Evolutionary conservation across 305 asterid species (phyloP).

Genomic region (Fraxinus velutina): DNA sequence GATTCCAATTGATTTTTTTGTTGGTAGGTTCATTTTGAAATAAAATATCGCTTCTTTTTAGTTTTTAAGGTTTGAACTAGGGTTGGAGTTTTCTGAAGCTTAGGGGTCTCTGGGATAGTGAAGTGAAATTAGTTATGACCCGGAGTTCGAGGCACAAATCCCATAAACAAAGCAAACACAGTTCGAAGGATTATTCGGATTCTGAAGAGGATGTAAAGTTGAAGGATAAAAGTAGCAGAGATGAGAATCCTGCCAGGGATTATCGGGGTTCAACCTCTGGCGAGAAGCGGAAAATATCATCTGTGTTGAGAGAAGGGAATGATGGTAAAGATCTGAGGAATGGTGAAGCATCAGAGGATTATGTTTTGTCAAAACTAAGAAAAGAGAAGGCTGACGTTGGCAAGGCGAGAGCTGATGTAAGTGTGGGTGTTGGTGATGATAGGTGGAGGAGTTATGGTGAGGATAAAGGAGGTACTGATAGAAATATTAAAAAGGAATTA

Average conservation of each 20-base stretch:
- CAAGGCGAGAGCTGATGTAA: conserved; percentile 32
- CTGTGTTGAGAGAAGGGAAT: conserved; percentile 53
- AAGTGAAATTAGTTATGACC: conserved; percentile 54
- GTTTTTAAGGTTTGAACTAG: conserved; percentile 23
- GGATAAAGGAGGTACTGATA: conserved; percentile 36
- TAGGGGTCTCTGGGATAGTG: conserved; percentile 5
- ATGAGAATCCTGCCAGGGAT: conserved; percentile 45
- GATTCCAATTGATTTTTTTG: background rate
- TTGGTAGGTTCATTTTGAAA: background rate
- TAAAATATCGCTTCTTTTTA: conserved; percentile 11
- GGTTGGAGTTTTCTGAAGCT: conserved; percentile 24
- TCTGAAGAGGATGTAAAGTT: conserved; percentile 70
- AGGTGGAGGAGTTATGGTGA: conserved; percentile 58
- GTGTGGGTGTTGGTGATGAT: conserved; percentile 38
- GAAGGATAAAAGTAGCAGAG: conserved; percentile 56
- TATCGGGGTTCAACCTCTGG: conserved; percentile 66
- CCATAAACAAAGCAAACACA: conserved; percentile 82
- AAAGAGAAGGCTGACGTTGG: conserved; percentile 45
- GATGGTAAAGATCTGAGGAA: conserved; percentile 63
- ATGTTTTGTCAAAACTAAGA: conserved; percentile 64
- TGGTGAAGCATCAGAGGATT: conserved; percentile 61
- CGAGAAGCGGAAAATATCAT: conserved; percentile 75
- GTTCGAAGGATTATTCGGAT: conserved; percentile 80
- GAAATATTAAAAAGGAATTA: conserved; percentile 35
- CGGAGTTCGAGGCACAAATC: conserved; percentile 87